phyloP scores from a whole-genome alignment of 2,329 filamentous ascomycete genomes.

The Proliferodiscus dingleyae region DNA sequence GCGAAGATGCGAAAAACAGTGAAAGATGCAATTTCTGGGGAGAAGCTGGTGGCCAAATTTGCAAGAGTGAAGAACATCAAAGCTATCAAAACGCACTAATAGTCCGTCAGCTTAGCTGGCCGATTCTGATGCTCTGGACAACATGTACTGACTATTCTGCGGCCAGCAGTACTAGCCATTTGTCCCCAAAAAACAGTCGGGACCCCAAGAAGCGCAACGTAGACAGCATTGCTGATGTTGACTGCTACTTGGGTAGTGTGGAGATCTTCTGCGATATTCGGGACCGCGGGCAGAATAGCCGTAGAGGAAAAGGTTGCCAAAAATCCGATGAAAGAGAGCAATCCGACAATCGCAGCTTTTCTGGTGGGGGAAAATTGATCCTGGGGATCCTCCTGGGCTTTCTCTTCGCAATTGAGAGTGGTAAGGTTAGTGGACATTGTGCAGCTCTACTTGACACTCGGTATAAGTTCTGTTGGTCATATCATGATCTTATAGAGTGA shows the following conservation, averaged over 20 bases:
- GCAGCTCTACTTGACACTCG: not conserved
- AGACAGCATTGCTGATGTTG: slow-evolving; percentile 20
- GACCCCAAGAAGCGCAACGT: slow-evolving; percentile 12
- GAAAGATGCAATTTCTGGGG: slow-evolving; percentile 6
- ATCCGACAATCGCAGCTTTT: not conserved
- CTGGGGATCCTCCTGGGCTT: not conserved
- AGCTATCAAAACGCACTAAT: not conserved
- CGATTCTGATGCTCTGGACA: not conserved
- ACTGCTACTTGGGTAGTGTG: slow-evolving; percentile 27
- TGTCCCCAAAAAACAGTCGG: slow-evolving; percentile 14
- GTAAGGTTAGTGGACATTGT: not conserved
- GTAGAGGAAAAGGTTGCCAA: slow-evolving; percentile 37
- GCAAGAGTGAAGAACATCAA: not conserved
- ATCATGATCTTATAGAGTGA: no score
- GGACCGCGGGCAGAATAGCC: slow-evolving; percentile 35
- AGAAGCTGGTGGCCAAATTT: not conserved
- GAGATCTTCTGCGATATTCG: slow-evolving; percentile 37
- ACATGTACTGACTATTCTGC: slow-evolving; percentile 7
- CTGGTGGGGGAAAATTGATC: not conserved
- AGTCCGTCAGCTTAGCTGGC: not conserved
- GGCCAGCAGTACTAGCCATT: slow-evolving; percentile 8
- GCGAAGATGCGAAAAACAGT: slow-evolving; percentile 9
- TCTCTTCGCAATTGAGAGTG: not conserved
- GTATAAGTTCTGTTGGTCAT: not conserved
- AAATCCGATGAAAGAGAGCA: not conserved